A percentile compares a stretch with the other conserved stretches of the same genome.
phyloP scores from a whole-genome alignment of 2,329 filamentous ascomycete species.

The Penicillium brasilianum region DNA sequence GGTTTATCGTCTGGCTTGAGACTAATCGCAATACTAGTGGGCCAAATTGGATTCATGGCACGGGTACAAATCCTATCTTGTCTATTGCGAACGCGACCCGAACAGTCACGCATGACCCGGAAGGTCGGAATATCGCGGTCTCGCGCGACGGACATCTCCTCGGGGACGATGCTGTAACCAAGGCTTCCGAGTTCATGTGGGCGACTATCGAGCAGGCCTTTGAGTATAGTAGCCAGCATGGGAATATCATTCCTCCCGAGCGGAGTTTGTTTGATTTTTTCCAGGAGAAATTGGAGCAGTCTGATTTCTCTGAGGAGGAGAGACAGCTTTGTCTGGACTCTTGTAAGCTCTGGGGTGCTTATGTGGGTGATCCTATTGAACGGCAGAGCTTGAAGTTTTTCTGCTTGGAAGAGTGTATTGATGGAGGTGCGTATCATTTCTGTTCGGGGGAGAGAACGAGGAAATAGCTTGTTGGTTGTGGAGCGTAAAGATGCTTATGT shows the following conservation, averaged over 20 bases:
- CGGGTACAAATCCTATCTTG: constrained; percentile 63
- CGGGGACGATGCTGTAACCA: constrained; percentile 37
- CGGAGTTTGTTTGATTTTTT: constrained; percentile 65
- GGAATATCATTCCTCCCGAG: constrained; percentile 55
- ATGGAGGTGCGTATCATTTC: constrained; percentile 55
- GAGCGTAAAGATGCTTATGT: no score
- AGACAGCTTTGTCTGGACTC: constrained; percentile 58
- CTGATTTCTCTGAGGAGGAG: constrained; percentile 45
- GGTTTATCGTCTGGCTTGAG: neutral
- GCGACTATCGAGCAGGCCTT: constrained; percentile 64
- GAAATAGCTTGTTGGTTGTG: no score
- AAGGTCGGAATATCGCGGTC: constrained; percentile 57
- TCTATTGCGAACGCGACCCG: constrained; percentile 60
- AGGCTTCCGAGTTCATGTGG: constrained; percentile 58
- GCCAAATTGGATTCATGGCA: constrained; percentile 70
- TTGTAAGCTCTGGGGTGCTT: constrained; percentile 67
- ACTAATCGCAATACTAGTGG: constrained; percentile 49
- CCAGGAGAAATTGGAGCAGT: constrained; percentile 53
- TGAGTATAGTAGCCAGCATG: constrained; percentile 61
- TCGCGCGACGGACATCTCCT: constrained; percentile 54
- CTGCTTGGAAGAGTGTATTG: constrained; percentile 69
- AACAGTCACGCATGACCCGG: constrained; percentile 57
- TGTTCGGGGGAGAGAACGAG: neutral
- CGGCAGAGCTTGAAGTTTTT: constrained; percentile 68
- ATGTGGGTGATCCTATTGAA: constrained; percentile 65